A percentile compares a stretch with the other conserved stretches of the same genome.
phyloP scores from a whole-genome alignment of 176 grass and related monocot species.

The Triticum turgidum region DNA sequence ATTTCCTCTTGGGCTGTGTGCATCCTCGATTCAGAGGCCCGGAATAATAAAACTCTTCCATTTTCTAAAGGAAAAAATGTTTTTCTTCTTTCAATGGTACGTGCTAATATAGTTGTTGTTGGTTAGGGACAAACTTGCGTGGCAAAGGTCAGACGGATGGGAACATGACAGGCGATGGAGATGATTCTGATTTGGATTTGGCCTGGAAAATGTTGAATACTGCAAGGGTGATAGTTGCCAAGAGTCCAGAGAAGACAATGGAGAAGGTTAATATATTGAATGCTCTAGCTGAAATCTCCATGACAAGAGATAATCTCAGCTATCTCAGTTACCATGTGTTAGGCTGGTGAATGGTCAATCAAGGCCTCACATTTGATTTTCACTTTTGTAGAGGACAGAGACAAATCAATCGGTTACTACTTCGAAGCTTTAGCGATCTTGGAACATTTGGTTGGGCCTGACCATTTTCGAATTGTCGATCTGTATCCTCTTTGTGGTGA shows the following conservation, averaged over 20 bases:
- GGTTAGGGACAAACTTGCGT: constrained; percentile 45
- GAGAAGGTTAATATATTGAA: constrained; percentile 75
- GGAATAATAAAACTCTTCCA: not conserved
- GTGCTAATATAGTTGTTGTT: constrained; percentile 23
- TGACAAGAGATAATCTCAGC: constrained; percentile 64
- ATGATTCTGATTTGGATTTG: constrained; percentile 89
- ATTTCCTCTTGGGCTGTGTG: not conserved
- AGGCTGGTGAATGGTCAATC: not conserved
- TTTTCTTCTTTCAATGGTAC: not conserved
- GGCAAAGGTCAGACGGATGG: constrained; percentile 46
- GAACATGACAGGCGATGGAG: constrained; percentile 54
- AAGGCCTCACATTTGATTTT: not conserved
- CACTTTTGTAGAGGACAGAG: constrained; percentile 67
- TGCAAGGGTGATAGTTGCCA: constrained; percentile 86
- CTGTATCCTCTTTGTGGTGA: constrained; percentile 61
- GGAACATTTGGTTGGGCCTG: constrained; percentile 63
- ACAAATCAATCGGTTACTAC: constrained; percentile 71
- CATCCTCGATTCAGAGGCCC: not conserved
- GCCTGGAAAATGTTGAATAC: constrained; percentile 94
- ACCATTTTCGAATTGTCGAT: constrained; percentile 54
- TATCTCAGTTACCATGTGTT: not conserved
- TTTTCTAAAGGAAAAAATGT: not conserved
- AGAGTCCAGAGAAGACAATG: constrained; percentile 48
- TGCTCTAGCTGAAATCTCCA: constrained; percentile 69
- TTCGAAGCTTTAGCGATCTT: constrained; percentile 68